Evolutionary conservation across 306 rosid species (phyloP).

Genomic region (Crataegus laevigata): DNA sequence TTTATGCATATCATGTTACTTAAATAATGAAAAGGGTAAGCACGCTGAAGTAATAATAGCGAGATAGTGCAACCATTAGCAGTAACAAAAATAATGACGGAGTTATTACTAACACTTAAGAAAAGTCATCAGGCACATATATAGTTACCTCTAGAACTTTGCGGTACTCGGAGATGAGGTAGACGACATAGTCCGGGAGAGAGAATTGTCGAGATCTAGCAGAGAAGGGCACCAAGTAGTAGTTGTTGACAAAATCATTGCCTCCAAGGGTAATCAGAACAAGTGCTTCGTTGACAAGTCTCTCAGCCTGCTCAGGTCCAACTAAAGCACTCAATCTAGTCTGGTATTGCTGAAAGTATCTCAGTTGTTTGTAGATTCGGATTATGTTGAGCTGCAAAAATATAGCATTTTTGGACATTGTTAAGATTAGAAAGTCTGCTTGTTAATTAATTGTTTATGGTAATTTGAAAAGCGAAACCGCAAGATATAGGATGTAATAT

Average conservation of each 20-base stretch:
- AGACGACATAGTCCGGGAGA: slow-evolving; percentile 69
- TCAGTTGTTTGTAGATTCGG: slow-evolving; percentile 47
- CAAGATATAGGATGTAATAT: neutral
- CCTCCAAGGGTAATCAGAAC: slow-evolving; percentile 77
- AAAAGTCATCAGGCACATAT: neutral
- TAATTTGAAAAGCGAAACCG: neutral
- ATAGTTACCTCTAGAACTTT: slow-evolving; percentile 49
- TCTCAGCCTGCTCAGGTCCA: slow-evolving; percentile 33
- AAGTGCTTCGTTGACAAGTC: slow-evolving; percentile 48
- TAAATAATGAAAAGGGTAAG: neutral
- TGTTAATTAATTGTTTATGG: neutral
- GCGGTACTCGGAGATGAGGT: slow-evolving; percentile 60
- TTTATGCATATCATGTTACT: neutral
- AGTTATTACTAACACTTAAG: neutral
- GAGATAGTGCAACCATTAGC: neutral
- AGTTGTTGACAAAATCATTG: slow-evolving; percentile 85
- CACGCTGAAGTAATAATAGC: neutral
- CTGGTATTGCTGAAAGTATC: slow-evolving; percentile 56
- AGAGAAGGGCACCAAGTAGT: slow-evolving; percentile 67
- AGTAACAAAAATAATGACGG: no score
- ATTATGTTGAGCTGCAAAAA: slow-evolving; percentile 63
- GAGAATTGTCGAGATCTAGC: slow-evolving; percentile 80
- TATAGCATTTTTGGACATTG: neutral
- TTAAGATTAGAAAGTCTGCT: neutral
- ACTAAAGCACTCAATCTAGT: slow-evolving; percentile 42